phyloP scores from a whole-genome alignment of 768 basidiomycete genomes.

The Naganishia onofrii region DNA sequence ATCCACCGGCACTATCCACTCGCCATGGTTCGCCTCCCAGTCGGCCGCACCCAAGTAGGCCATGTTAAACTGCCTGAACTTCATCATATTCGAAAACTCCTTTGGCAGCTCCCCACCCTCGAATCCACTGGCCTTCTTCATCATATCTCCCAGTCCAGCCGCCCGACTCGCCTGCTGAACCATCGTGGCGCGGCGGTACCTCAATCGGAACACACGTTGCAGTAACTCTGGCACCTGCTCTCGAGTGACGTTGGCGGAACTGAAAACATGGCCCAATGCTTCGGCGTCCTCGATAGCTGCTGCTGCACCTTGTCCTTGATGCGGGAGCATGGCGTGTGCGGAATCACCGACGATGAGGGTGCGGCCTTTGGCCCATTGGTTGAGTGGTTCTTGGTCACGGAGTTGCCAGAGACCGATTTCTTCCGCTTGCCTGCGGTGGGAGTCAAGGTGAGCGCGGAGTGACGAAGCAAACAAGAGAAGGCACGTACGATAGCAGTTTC shows the following conservation, averaged over 20 bases:
- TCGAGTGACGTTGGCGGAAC: conserved; percentile 4
- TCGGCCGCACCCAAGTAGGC: conserved; percentile 30
- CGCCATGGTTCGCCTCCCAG: conserved; percentile 33
- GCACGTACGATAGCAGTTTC: conserved; percentile 32
- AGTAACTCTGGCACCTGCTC: conserved; percentile 28
- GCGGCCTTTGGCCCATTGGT: conserved; percentile 31
- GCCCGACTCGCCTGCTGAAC: conserved; percentile 35
- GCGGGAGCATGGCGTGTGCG: conserved; percentile 33
- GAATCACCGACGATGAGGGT: conserved; percentile 37
- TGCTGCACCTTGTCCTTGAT: conserved; percentile 37
- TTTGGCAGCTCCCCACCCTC: conserved; percentile 2
- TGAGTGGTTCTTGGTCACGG: conserved; percentile 35
- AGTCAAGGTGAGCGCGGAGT: not conserved
- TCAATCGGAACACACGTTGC: conserved; percentile 30
- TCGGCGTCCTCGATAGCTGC: conserved; percentile 38
- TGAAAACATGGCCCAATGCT: conserved; percentile 32
- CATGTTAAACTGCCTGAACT: conserved; percentile 32
- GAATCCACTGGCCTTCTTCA: conserved; percentile 10
- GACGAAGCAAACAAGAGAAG: no score
- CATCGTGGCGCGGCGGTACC: conserved; percentile 34
- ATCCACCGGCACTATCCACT: conserved; percentile 30
- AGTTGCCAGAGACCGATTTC: conserved; percentile 36
- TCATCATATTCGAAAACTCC: conserved; percentile 15
- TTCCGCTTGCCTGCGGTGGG: conserved; percentile 23
- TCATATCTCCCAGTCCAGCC: conserved; percentile 28